phyloP scores from a whole-genome alignment of 495 filamentous ascomycete species.

The Cladorrhinum samala region DNA sequence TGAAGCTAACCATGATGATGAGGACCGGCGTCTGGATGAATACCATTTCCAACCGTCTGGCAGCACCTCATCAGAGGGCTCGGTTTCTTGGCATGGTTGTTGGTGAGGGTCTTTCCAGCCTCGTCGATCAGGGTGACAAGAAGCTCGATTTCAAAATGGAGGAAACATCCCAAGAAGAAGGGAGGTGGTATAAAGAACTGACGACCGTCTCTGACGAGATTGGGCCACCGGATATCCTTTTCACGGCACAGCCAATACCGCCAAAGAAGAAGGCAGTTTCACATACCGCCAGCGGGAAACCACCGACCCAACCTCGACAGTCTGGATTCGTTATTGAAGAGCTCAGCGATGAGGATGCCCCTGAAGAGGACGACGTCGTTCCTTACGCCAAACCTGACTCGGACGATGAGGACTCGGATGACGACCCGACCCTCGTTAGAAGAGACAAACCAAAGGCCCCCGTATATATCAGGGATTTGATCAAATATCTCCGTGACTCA shows the following conservation, averaged over 20 bases:
- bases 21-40: conserved; percentile 67
- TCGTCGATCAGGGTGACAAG: conserved; percentile 69
- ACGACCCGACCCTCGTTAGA: conserved; percentile 80
- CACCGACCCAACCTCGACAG: conserved; percentile 20
- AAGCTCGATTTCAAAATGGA: conserved; percentile 79
- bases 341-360: conserved; percentile 48
- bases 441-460: conserved; percentile 78
- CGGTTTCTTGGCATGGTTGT: conserved; percentile 88
- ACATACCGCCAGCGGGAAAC: conserved; percentile 18
- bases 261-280: conserved; percentile 1
- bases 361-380: conserved; percentile 66
- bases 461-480: conserved; percentile 86
- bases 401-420: conserved; percentile 85
- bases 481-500: conserved; percentile 67
- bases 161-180: conserved; percentile 66
- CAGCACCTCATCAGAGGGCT: conserved; percentile 63
- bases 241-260: conserved; percentile 4
- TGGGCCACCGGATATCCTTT: conserved; percentile 52
- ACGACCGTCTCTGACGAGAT: conserved; percentile 55
- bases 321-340: conserved; percentile 60
- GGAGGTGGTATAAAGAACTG: conserved; percentile 69
- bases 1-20: conserved; percentile 56
- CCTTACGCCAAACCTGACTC: conserved; percentile 89
- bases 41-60: conserved; percentile 81
- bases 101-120: conserved; percentile 69